These are phyloP conservation scores for Suillus subluteus DNA, from an alignment of 768 basidiomycete genomes.

Conservation along the genomic window DNA sequence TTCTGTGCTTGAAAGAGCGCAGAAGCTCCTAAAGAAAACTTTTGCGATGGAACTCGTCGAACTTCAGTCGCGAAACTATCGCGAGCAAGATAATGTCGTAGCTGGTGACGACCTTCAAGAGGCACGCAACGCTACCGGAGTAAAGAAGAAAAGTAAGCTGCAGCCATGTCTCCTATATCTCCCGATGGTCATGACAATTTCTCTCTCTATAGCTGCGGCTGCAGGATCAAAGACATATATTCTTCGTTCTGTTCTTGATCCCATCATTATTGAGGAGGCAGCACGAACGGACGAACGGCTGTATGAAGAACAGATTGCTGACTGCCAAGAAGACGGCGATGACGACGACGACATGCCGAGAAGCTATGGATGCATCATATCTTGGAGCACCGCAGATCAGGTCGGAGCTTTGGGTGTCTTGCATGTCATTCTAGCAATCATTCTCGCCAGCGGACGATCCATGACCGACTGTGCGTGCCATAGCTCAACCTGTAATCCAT, in stretches of 20 bases:
- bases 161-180: slow-evolving; percentile 3
- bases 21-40: slow-evolving; percentile 59
- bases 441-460: slow-evolving; percentile 79
- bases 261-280: slow-evolving; percentile 63
- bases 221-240: slow-evolving; percentile 81
- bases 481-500: slow-evolving; percentile 5
- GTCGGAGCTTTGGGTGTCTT: slow-evolving; percentile 73
- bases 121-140: slow-evolving; percentile 51
- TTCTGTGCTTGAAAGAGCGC: slow-evolving; percentile 64
- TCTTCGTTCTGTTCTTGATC: slow-evolving; percentile 73
- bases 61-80: slow-evolving; percentile 59
- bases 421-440: slow-evolving; percentile 79
- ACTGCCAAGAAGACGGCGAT: slow-evolving; percentile 50
- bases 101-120: slow-evolving; percentile 50
- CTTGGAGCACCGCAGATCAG: slow-evolving; percentile 72
- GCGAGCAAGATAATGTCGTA: slow-evolving; percentile 35
- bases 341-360: slow-evolving; percentile 53
- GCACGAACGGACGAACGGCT: slow-evolving; percentile 49
- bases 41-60: slow-evolving; percentile 89
- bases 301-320: slow-evolving; percentile 52
- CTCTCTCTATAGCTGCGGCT: slow-evolving; percentile 44
- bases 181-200: slow-evolving; percentile 1
- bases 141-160: slow-evolving; percentile 67
- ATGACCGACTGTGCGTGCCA: slow-evolving; percentile 67
- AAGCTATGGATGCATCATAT: slow-evolving; percentile 69